A percentile compares a stretch with the other conserved stretches of the same genome.
These are phyloP conservation scores for Samsoniella hepiali DNA, from an alignment of 2,329 filamentous ascomycete species.

Conservation along the genomic window DNA sequence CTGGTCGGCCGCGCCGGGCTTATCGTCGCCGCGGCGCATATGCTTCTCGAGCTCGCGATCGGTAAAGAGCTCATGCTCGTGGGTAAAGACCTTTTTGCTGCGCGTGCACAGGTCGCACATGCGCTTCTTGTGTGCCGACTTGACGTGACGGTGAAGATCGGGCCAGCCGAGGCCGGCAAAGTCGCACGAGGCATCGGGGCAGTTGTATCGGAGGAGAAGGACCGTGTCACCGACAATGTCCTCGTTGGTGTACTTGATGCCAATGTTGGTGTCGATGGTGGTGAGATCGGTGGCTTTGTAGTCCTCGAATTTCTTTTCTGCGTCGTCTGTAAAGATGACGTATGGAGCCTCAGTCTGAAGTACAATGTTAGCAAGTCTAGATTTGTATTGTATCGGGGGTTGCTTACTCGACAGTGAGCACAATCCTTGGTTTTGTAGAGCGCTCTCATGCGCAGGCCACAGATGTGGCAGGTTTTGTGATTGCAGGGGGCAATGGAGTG, in stretches of 20 bases:
- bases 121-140: slow-evolving; percentile 74
- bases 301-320: slow-evolving; percentile 79
- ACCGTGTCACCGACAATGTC: slow-evolving; percentile 91
- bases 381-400: background rate
- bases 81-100: slow-evolving; percentile 97
- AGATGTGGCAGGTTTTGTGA: slow-evolving; percentile 95
- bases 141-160: slow-evolving; percentile 70
- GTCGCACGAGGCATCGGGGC: slow-evolving; percentile 76
- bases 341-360: slow-evolving; percentile 63
- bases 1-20: slow-evolving; percentile 83
- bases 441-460: slow-evolving; percentile 82
- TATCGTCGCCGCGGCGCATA: slow-evolving; percentile 87
- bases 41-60: slow-evolving; percentile 77
- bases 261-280: slow-evolving; percentile 77
- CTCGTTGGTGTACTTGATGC: slow-evolving; percentile 84
- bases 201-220: slow-evolving; percentile 88
- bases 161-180: slow-evolving; percentile 70
- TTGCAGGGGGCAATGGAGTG: slow-evolving; percentile 90
- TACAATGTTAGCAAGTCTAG: background rate
- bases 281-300: slow-evolving; percentile 71
- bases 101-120: slow-evolving; percentile 89
- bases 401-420: slow-evolving; percentile 83
- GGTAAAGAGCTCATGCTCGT: slow-evolving; percentile 92
- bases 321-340: slow-evolving; percentile 89
- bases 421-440: slow-evolving; percentile 96